Base-by-base conservation (phyloP, 176 grass and related monocot species). In the Alloteropsis semialata region DNA sequence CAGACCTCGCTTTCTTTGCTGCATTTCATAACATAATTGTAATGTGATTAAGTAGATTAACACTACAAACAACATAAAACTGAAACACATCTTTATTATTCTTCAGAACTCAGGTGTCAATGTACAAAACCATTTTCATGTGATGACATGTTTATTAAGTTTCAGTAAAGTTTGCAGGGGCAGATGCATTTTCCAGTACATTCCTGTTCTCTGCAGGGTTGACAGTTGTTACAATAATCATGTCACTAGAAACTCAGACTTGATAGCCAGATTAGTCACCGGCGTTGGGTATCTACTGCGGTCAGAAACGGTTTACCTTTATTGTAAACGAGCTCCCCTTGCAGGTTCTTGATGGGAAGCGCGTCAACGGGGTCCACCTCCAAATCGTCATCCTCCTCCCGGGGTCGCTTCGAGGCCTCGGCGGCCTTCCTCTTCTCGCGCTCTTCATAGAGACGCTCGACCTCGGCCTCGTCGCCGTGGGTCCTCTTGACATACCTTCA, bases 381-480 rank as follows among this genome's bases (percentile, higher is more conserved):
- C 34, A 87, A 53, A 30, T 85, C 85, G 5, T 85, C 72, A 34
- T 91, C 88, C 22, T 77, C 55, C 22, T 77, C 57, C 3, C 78
- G 76, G 24, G 83, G 78, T 28, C 16, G 29, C 29, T 41, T 81
- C 22, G 70, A 43, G 36, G 88, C 69, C 24, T 78, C 57, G 25
- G 81, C 69, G 43, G 77, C 82, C 53, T 90, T 92, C 77, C 87
- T 88, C 65, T 88, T 93, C 66, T 76, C 74, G 66, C 84, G 87
- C 77, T 89, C 87, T 46, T 98, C 96, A 51, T 98, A 98, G 25
- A 98, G 87, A 60, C 76, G 86, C 84, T 98, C 93, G 33, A 98
- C 79, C 77, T 92, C 83, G 80, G 86, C 96, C 27, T 89, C 92
- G 60, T 87, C 75, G 77, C 84, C 72, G 2, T 89, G 87, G 29